These are phyloP conservation scores for Eucalyptus marginata DNA, from an alignment of 345 rosid genomes.

Conservation along the genomic window DNA sequence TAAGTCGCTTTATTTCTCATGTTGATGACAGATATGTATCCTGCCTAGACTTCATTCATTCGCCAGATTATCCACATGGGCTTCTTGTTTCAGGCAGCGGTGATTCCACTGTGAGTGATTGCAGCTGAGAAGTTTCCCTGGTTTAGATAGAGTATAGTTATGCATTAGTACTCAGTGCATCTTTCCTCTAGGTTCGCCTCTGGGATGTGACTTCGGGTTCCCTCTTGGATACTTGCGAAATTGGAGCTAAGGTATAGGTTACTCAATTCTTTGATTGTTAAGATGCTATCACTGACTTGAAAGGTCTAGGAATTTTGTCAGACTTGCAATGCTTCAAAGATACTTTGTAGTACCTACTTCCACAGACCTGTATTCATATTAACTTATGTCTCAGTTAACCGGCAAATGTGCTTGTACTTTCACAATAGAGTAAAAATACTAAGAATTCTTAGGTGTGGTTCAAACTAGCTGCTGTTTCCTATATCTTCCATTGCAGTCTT, in stretches of 20 bases:
- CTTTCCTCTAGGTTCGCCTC: conserved; percentile 54
- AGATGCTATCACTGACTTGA: background rate
- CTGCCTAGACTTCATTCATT: conserved; percentile 54
- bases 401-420: background rate
- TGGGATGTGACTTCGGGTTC: conserved; percentile 82
- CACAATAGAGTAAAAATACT: background rate
- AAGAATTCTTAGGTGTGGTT: background rate
- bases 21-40: conserved; percentile 55
- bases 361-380: background rate
- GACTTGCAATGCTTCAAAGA: background rate
- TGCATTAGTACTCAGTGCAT: background rate
- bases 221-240: conserved; percentile 76
- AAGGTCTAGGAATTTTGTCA: background rate
- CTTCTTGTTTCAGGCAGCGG: conserved; percentile 92
- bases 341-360: background rate
- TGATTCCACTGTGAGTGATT: conserved; percentile 69
- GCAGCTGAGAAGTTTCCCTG: background rate
- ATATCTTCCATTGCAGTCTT: background rate
- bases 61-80: conserved; percentile 38
- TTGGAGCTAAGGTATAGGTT: conserved; percentile 46
- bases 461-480: background rate
- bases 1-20: background rate
- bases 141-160: background rate
- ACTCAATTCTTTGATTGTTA: background rate
- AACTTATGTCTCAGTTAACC: background rate